These are phyloP conservation scores for Escovopsis sp. DNA, from an alignment of 2,329 filamentous ascomycete genomes.

Conservation along the genomic window DNA sequence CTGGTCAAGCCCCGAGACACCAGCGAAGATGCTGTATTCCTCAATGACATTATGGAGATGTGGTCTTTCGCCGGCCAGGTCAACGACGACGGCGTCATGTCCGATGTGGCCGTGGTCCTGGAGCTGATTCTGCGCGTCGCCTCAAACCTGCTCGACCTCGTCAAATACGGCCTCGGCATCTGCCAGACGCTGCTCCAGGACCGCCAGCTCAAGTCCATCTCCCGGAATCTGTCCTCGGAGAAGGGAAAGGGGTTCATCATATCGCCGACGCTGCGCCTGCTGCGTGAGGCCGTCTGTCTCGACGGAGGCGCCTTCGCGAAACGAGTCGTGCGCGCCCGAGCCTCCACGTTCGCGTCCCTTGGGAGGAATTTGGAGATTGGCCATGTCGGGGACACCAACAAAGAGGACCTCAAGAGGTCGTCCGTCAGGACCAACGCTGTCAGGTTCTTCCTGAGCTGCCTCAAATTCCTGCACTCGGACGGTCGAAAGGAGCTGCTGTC, in stretches of 20 bases:
- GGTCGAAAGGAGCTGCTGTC: conserved; percentile 69
- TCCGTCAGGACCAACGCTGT: conserved; percentile 74
- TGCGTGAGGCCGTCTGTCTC: conserved; percentile 73
- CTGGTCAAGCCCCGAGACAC: conserved; percentile 32
- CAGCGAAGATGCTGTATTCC: conserved; percentile 40
- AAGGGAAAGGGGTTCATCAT: conserved; percentile 80
- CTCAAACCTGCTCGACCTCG: conserved; percentile 58
- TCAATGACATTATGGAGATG: conserved; percentile 70
- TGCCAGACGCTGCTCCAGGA: conserved; percentile 72
- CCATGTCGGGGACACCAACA: conserved; percentile 30
- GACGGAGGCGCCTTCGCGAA: conserved; percentile 73
- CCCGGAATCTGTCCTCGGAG: conserved; percentile 62
- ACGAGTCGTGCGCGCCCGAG: conserved; percentile 61
- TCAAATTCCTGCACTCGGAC: conserved; percentile 63
- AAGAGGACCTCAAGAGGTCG: conserved; percentile 38
- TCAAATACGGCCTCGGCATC: conserved; percentile 60
- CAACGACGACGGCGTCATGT: conserved; percentile 69
- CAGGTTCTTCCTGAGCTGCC: conserved; percentile 61
- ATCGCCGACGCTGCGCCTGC: conserved; percentile 70
- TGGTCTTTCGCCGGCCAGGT: conserved; percentile 74
- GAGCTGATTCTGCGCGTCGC: conserved; percentile 69
- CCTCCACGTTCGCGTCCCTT: conserved; percentile 66
- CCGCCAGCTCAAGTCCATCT: conserved; percentile 65
- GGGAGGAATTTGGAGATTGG: conserved; percentile 68
- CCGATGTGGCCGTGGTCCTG: conserved; percentile 65